Base-by-base conservation (phyloP, 768 basidiomycete species). In the Cantharellus cinnabarinus region DNA sequence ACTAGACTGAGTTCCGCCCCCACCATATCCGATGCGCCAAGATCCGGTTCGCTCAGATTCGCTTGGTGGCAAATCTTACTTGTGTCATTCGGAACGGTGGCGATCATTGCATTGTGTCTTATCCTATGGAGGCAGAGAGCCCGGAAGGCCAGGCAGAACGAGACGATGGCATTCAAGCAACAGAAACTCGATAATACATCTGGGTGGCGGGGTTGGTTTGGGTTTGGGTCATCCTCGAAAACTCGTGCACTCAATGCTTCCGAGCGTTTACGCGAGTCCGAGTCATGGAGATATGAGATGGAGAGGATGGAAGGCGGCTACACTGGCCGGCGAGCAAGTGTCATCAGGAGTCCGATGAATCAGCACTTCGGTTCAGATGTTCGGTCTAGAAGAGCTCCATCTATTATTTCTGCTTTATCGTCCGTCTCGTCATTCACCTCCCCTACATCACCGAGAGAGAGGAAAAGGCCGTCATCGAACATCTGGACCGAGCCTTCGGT, bases 201-300 rank as follows among this genome's bases (percentile, higher is more conserved):
- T 14, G 56, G 56, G 5, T 40, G 34, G 34, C 35, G 10, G 5
- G 56, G 37, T 5, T 57, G 56, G 56, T 57, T 57, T 57, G 56
- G 56, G 14, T 57, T 57, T 42, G 56, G 56, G 40, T 40, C 38
- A 14, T 5, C 35, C 41, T 40, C 38, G 10, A 42, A 14, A 37
- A 38, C 2, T 10, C 15, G 15, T 54, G 7, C 15, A 54, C 44
- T 10, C 29, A 48, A 48, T 10, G 52, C 1, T 7, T 37, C 10
- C 7, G 52, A 37, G 35, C 10, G 52, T 7, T 14, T 40, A 1
- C 39, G 56, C 14, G 38, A 38, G 37, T 15, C 40, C 1, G 56
- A 57, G 34, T 37, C 7, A 42, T 57, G 56, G 56, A 5, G 56
- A 42, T 42, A 57, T 42, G 56, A 57, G 56, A 57, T 57, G 56